Percentiles rank a stretch among this genome's conserved stretches.
phyloP scores from a whole-genome alignment of 306 rosid species.

The Prunus padus region DNA sequence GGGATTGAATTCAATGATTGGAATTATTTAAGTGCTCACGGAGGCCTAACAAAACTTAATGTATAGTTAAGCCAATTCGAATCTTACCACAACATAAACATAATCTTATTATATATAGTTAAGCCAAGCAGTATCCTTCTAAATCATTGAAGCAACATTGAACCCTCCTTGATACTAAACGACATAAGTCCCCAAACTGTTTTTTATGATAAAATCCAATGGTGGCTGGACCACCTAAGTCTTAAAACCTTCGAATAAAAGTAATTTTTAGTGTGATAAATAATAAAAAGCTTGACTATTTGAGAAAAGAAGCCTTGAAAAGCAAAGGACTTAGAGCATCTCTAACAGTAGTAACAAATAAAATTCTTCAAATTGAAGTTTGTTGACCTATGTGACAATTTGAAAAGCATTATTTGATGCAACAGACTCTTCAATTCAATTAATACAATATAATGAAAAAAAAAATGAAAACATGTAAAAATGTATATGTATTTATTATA shows the following conservation, averaged over 20 bases:
- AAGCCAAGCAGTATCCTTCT: neutral
- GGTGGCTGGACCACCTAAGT: neutral
- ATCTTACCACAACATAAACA: neutral
- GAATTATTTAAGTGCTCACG: neutral
- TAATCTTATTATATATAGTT: neutral
- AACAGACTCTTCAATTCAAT: no score
- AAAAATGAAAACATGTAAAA: no score
- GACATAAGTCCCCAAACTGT: neutral
- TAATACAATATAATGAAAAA: no score
- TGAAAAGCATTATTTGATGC: no score
- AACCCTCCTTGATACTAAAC: neutral
- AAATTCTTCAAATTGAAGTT: no score
- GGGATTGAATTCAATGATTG: no score
- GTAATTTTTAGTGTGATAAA: neutral
- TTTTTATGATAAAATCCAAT: neutral
- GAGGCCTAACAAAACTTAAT: neutral
- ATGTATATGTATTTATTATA: no score
- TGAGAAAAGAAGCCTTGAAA: neutral
- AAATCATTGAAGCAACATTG: neutral
- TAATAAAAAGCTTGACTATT: no score
- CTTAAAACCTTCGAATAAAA: neutral
- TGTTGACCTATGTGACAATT: no score
- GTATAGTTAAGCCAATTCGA: neutral
- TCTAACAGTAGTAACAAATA: no score
- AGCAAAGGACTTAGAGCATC: no score